Conservation (phyloP, 176 grass and related monocot genomes). For the Avena sativa region DNA sequence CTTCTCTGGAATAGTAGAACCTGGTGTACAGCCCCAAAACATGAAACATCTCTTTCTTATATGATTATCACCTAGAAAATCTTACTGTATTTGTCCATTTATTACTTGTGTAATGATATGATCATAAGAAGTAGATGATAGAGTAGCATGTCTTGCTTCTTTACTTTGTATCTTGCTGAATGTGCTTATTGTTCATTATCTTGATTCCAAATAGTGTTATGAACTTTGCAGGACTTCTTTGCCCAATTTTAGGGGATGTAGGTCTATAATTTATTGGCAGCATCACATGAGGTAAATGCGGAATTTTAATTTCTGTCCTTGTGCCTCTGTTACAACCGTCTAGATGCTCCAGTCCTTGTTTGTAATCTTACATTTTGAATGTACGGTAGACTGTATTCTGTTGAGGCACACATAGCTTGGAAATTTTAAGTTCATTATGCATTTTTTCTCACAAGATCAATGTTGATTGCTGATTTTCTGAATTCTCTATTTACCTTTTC, state of each 20-base stretch:
- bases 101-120: too few species aligned
- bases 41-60: too few species aligned
- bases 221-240: slow-evolving; percentile 51
- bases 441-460: too few species aligned
- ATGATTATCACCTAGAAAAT: too few species aligned
- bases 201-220: slow-evolving; percentile 15
- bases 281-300: slow-evolving; percentile 47
- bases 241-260: slow-evolving; percentile 56
- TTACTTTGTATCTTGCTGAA: too few species aligned
- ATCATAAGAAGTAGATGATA: too few species aligned
- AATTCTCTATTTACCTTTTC: too few species aligned
- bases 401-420: background rate
- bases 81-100: too few species aligned
- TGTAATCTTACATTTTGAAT: background rate
- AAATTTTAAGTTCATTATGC: background rate
- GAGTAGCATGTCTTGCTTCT: too few species aligned
- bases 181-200: background rate
- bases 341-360: background rate
- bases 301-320: background rate
- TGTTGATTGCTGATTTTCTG: too few species aligned
- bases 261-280: slow-evolving; percentile 31
- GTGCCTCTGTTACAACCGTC: background rate
- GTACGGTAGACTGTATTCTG: background rate
- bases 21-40: too few species aligned
- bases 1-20: too few species aligned